These are phyloP conservation scores for Colletotrichum sp. DNA, from an alignment of 2,329 filamentous ascomycete genomes.

Conservation along the genomic window DNA sequence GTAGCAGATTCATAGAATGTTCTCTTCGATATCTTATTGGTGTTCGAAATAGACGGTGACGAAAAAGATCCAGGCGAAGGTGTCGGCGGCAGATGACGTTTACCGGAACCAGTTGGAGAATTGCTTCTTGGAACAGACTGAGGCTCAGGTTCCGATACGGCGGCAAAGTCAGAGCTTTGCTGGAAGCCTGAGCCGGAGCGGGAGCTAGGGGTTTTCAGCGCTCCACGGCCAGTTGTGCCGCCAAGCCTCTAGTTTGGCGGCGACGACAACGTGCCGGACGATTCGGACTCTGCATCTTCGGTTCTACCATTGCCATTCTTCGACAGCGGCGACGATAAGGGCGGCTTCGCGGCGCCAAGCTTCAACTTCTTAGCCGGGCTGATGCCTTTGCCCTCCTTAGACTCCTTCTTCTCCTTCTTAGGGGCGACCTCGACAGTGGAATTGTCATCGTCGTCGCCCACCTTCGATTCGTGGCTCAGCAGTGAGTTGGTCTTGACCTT, in stretches of 20 bases:
- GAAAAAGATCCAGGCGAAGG: neutral
- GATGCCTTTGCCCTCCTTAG: conserved; percentile 32
- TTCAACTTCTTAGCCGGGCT: conserved; percentile 49
- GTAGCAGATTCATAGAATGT: neutral
- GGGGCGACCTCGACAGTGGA: conserved; percentile 34
- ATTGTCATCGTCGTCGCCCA: conserved; percentile 30
- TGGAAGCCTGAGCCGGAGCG: neutral
- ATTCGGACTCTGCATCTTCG: conserved; percentile 59
- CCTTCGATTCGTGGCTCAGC: conserved; percentile 54
- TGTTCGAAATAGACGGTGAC: neutral
- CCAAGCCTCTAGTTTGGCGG: conserved; percentile 39
- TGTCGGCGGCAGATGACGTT: neutral
- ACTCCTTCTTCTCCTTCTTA: conserved; percentile 40
- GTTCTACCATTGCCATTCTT: conserved; percentile 49
- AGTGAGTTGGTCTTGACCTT: conserved; percentile 57
- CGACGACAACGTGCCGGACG: conserved; percentile 61
- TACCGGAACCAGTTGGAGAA: neutral
- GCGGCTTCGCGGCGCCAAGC: conserved; percentile 46
- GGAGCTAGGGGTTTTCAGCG: neutral
- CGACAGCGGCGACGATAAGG: conserved; percentile 52
- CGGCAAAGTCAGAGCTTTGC: neutral
- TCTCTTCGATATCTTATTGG: neutral
- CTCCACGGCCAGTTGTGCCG: neutral
- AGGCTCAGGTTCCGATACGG: neutral
- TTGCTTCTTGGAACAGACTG: neutral